Base-by-base conservation (phyloP, 1,139 yeast genomes). In the Zygosaccharomyces sapae region DNA sequence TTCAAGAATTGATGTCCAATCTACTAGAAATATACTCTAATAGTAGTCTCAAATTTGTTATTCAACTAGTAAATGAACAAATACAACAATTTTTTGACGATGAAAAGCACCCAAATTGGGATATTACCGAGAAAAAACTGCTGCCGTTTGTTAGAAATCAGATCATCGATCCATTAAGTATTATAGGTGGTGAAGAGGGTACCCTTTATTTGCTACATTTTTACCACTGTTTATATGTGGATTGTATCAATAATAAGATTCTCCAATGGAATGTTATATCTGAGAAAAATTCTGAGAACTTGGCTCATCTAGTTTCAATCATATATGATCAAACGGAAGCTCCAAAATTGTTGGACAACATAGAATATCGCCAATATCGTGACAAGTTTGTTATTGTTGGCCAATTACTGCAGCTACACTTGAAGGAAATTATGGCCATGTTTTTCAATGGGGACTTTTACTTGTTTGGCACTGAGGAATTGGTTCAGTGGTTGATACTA, bases 391-490 rank as follows among this genome's bases (percentile, higher is more conserved):
- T 50, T 9, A 51, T 57, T 13, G 51, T 59, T 9, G 58, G 66
- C 13, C 56, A 47, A 35, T 48, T 84, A 38, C 61, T 84, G 45
- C 74, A 72, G 30, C 71, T 72, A 45, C 85, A 81, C 56, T 69
- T 89, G 62, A 80, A 75, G 31, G 84, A 81, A 38, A 88, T 89
- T 42, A 75, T 83, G 74, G 84, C 79, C 27, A 63, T 79, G 59
- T 85, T 83, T 57, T 83, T 83, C 58, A 80, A 80, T 51, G 94
- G 90, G n/a, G 84, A 81, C 46, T 79, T 87, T 51, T 86, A 75
- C 52, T 89, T 88, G 56, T 76, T 86, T 50, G 70, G 77, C 6
- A 80, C 94, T 0, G 70, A 73, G 1, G 97, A 89, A 65, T 68
- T 90, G 47, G 72, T 81, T 3, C 63, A 69, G 7, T 69, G 89